Base-by-base conservation (phyloP, 164 flowering plant species). In the Litsea cubeba region DNA sequence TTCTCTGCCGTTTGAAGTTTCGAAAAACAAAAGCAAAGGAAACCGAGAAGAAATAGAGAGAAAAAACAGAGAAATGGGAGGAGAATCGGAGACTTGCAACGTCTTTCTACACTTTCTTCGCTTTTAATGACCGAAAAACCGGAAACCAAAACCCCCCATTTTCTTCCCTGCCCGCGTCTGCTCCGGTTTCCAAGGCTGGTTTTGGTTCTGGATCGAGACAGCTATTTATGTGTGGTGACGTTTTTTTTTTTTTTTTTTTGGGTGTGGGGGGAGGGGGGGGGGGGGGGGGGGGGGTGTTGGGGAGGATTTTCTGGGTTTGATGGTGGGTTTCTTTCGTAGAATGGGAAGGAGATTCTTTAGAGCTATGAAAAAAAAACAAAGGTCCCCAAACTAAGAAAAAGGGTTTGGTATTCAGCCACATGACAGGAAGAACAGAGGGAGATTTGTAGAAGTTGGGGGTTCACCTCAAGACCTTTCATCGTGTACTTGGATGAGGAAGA, bases 1-100 rank as follows among this genome's bases (percentile, higher is more conserved):
- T 69, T 68, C 80, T 64, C 67, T 26, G 46, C n/a, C 57, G 49
- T 75, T 79, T 73, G 49, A 54, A 71, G 71, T 64, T 54, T 57
- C 65, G 65, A 65, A 66, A 65, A 62, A 12, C 10, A 22, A 25
- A 28, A 74, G 28, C 32, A 17, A 24, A 2, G 75, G 68, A 68
- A 70, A 18, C 24, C 17, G 12, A 23, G 54, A 49, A 40, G 72
- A 68, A 3, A 54, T 0, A 2, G 18, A 54, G 17, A 17, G 60
- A 54, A 54, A 0, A 54, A 1, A 54, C n/a, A 54, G 60, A 54
- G 46, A 60, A 51, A 74, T 54, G 65, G 24, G 23, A 4, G 75
- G 68, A 68, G 57, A 32, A 58, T 71, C 24, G 22, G 54, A 60
- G 75, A 68, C 14, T 65, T 40, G 25, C 28, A 15, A 28, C 68